phyloP scores from a whole-genome alignment of 257 asterid genomes.

The Cynanchum wilfordii region DNA sequence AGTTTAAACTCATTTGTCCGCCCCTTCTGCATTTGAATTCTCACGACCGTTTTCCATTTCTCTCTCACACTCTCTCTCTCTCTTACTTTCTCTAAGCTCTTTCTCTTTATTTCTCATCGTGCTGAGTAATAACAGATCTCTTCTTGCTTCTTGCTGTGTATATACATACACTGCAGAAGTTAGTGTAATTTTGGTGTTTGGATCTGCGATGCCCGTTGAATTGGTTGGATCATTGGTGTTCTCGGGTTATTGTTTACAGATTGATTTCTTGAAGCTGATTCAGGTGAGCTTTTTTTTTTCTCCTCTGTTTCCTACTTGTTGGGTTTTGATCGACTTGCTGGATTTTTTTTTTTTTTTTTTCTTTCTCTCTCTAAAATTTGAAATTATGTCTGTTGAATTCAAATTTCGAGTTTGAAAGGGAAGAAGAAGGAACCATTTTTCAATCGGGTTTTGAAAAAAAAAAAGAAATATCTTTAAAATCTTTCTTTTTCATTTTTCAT shows the following conservation, averaged over 20 bases:
- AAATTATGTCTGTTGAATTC: neutral
- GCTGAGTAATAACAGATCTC: slow-evolving; percentile 24
- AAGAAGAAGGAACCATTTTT: neutral
- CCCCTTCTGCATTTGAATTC: slow-evolving; percentile 45
- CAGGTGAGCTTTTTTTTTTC: slow-evolving; percentile 12
- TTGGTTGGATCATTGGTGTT: slow-evolving; percentile 17
- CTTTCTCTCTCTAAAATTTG: neutral
- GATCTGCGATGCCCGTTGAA: slow-evolving; percentile 26
- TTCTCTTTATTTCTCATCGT: slow-evolving; percentile 5
- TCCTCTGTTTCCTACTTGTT: neutral
- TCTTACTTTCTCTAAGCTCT: slow-evolving; percentile 5
- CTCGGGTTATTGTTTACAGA: neutral
- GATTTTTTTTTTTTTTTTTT: neutral
- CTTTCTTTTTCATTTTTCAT: neutral
- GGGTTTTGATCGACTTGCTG: neutral
- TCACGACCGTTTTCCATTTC: slow-evolving; percentile 32
- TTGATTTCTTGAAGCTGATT: slow-evolving; percentile 21
- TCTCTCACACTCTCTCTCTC: slow-evolving; percentile 13
- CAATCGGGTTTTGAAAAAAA: neutral
- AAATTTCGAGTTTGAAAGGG: neutral
- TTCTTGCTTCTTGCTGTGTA: slow-evolving; percentile 10
- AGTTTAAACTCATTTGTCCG: slow-evolving; percentile 28
- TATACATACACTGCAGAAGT: slow-evolving; percentile 4
- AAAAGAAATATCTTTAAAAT: neutral
- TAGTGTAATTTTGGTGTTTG: neutral